These are phyloP conservation scores for Pseudogymnoascus pannorum DNA, from an alignment of 2,329 filamentous ascomycete species.

Conservation along the genomic window DNA sequence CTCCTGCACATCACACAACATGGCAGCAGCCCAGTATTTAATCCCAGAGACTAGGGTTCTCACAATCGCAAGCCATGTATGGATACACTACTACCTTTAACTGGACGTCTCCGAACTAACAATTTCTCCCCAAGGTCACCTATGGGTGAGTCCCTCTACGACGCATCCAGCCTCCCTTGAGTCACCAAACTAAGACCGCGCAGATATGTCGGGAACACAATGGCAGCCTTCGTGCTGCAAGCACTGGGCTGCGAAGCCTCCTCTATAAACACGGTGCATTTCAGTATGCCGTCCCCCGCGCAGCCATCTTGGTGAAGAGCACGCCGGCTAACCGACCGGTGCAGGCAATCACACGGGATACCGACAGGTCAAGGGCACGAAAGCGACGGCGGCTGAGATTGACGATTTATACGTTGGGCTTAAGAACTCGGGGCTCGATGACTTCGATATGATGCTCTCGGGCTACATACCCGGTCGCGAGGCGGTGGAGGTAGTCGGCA, in stretches of 20 bases:
- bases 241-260: slow-evolving; percentile 89
- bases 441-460: slow-evolving; percentile 90
- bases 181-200: slow-evolving; percentile 5
- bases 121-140: slow-evolving; percentile 50
- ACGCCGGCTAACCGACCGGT: not conserved
- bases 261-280: slow-evolving; percentile 92
- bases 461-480: slow-evolving; percentile 89
- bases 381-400: slow-evolving; percentile 75
- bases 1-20: not conserved
- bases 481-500: slow-evolving; percentile 74
- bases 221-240: slow-evolving; percentile 92
- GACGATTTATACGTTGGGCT: slow-evolving; percentile 77
- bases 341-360: slow-evolving; percentile 94
- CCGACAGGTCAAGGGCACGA: slow-evolving; percentile 77
- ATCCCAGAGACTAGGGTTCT: slow-evolving; percentile 62
- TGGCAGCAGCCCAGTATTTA: slow-evolving; percentile 12
- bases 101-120: slow-evolving; percentile 19
- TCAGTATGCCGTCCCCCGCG: slow-evolving; percentile 58
- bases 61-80: slow-evolving; percentile 91
- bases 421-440: slow-evolving; percentile 72
- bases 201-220: slow-evolving; percentile 96
- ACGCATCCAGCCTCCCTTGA: not conserved
- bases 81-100: slow-evolving; percentile 28
- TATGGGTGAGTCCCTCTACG: slow-evolving; percentile 54
- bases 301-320: not conserved